Evolutionary conservation across 2,329 filamentous ascomycete species (phyloP).

Genomic region (Xylariaceae sp.): DNA sequence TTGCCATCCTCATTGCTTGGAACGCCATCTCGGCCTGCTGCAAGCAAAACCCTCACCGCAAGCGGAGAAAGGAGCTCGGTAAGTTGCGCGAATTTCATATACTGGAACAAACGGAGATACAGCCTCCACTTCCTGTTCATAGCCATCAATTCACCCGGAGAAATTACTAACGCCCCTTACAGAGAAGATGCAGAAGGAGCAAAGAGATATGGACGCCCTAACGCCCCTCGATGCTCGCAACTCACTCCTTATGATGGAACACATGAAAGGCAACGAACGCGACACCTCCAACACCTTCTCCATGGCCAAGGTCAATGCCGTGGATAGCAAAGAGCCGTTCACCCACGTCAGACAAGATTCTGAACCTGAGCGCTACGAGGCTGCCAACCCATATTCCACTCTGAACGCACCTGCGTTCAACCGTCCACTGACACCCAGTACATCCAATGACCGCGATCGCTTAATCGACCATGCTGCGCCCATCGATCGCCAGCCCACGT

Average conservation of each 20-base stretch:
- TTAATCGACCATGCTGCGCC: slow-evolving; percentile 38
- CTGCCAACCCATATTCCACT: slow-evolving; percentile 22
- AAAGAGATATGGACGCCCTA: slow-evolving; percentile 73
- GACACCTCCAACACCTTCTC: slow-evolving; percentile 37
- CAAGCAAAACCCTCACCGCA: slow-evolving; percentile 86
- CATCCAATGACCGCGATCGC: slow-evolving; percentile 26
- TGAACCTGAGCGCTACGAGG: slow-evolving; percentile 31
- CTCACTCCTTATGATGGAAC: slow-evolving; percentile 74
- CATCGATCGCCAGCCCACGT: slow-evolving; percentile 31
- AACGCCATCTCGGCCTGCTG: slow-evolving; percentile 81
- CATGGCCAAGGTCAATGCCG: slow-evolving; percentile 35
- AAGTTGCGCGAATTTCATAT: slow-evolving; percentile 37
- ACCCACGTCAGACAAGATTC: slow-evolving; percentile 18
- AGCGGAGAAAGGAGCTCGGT: slow-evolving; percentile 85
- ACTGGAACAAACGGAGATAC: background rate
- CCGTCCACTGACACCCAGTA: slow-evolving; percentile 35
- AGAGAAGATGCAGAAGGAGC: slow-evolving; percentile 74
- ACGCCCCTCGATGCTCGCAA: slow-evolving; percentile 85
- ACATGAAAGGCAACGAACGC: slow-evolving; percentile 30
- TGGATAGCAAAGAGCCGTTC: slow-evolving; percentile 28
- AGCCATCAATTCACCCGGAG: background rate
- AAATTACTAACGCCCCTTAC: slow-evolving; percentile 14
- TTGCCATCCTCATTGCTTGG: slow-evolving; percentile 83
- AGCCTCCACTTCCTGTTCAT: slow-evolving; percentile 1
- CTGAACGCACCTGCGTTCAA: slow-evolving; percentile 17